A percentile compares a stretch with the other conserved stretches of the same genome.
Evolutionary conservation across 805 yeast species (phyloP).

Genomic region (Kuraishia capsulata): DNA sequence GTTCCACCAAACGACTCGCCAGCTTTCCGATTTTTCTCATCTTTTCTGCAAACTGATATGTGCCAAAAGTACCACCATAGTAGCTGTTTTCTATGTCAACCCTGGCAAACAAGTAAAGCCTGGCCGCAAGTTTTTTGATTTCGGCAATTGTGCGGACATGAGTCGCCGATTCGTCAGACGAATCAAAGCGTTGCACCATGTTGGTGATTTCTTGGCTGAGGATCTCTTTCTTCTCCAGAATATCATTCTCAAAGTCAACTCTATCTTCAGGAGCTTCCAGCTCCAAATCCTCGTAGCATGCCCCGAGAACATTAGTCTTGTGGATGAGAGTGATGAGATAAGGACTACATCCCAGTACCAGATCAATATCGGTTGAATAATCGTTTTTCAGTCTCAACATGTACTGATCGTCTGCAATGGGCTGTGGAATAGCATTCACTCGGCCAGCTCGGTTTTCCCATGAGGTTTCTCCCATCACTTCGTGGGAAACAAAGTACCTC

Average conservation of each 20-base stretch:
- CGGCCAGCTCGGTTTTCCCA: constrained; percentile 18
- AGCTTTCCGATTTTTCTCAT: background rate
- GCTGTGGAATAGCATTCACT: constrained; percentile 5
- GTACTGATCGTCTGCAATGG: constrained; percentile 20
- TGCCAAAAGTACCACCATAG: background rate
- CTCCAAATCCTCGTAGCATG: constrained; percentile 24
- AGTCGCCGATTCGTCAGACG: constrained; percentile 9
- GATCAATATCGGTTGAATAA: constrained; percentile 24
- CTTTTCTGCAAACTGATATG: background rate
- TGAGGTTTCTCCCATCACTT: constrained; percentile 34
- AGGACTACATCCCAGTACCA: constrained; percentile 31
- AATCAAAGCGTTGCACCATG: constrained; percentile 15
- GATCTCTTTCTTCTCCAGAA: too few species aligned
- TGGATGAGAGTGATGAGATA: constrained; percentile 26
- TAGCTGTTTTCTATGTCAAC: constrained; percentile 13
- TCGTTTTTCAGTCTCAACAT: constrained; percentile 22
- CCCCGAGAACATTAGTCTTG: constrained; percentile 26
- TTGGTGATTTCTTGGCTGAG: constrained; percentile 15
- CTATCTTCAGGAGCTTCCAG: constrained; percentile 11
- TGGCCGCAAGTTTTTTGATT: constrained; percentile 25
- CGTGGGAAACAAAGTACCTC: constrained; percentile 30
- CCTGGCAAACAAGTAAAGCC: constrained; percentile 26
- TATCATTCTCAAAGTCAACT: constrained; percentile 9
- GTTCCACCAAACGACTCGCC: background rate
- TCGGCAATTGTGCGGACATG: constrained; percentile 24